Evolutionary conservation across 73 alveolate species (phyloP).

Genomic region (Blepharisma stoltei): DNA sequence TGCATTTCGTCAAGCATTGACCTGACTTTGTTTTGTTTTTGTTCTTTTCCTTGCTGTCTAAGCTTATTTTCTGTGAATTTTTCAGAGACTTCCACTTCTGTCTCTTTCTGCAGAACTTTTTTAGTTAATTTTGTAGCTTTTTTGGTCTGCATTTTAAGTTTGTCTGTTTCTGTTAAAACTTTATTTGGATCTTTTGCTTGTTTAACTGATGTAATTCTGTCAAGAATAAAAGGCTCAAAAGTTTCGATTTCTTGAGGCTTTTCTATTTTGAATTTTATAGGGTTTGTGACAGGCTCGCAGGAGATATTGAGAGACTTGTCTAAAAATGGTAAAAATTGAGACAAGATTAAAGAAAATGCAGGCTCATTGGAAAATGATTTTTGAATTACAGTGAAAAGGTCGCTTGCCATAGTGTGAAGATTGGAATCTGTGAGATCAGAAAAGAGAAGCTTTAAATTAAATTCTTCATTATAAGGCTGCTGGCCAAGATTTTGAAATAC

Average conservation of each 20-base stretch:
- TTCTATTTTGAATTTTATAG: not conserved
- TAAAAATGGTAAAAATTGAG: too few species aligned
- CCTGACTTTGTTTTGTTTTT: not conserved
- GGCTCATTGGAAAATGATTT: too few species aligned
- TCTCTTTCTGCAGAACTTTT: not conserved
- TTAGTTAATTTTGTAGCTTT: conserved; percentile 2
- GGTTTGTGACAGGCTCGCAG: not conserved
- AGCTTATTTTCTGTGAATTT: not conserved
- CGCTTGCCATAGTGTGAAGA: not conserved
- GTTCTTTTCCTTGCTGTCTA: not conserved
- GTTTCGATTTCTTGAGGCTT: conserved; percentile 24
- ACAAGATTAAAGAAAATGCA: too few species aligned
- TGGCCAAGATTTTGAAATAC: not conserved
- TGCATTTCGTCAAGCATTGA: conserved; percentile 10
- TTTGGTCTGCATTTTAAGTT: not conserved
- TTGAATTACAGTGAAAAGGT: not conserved
- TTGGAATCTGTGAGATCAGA: not conserved
- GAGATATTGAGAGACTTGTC: too few species aligned
- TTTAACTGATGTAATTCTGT: not conserved
- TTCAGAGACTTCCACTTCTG: conserved; percentile 2
- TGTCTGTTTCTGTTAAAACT: not conserved
- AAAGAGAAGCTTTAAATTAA: not conserved
- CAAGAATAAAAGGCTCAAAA: conserved; percentile 12
- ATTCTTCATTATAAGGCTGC: not conserved
- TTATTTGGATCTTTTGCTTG: not conserved